Conservation (phyloP, 2,329 filamentous ascomycete species). For the Alternaria sp. region DNA sequence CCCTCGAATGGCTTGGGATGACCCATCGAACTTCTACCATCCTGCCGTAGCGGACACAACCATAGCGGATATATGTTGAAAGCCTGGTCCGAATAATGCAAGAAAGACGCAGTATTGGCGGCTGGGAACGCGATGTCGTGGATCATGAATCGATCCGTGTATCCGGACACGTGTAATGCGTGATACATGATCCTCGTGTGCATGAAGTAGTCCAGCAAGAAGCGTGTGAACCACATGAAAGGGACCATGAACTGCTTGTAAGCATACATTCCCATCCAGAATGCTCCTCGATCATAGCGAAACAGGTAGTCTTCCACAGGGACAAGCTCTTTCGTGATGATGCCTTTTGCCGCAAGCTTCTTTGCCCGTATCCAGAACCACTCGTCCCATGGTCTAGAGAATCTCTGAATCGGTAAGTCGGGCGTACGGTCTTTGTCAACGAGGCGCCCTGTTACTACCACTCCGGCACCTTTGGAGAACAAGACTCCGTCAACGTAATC, state of each 20-base stretch:
- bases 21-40: slow-evolving; percentile 39
- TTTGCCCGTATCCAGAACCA: slow-evolving; percentile 76
- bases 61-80: slow-evolving; percentile 63
- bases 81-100: slow-evolving; percentile 56
- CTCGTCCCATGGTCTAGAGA: slow-evolving; percentile 65
- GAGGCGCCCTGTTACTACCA: slow-evolving; percentile 67
- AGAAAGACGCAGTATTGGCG: slow-evolving; percentile 57
- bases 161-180: slow-evolving; percentile 64
- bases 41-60: slow-evolving; percentile 60
- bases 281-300: slow-evolving; percentile 67
- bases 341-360: slow-evolving; percentile 10
- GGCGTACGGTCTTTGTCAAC: slow-evolving; percentile 50
- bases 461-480: slow-evolving; percentile 60
- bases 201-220: slow-evolving; percentile 65
- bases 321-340: slow-evolving; percentile 47
- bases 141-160: slow-evolving; percentile 63
- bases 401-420: slow-evolving; percentile 45
- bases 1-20: slow-evolving; percentile 25
- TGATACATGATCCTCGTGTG: slow-evolving; percentile 69
- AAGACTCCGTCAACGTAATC: slow-evolving; percentile 75
- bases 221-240: slow-evolving; percentile 64
- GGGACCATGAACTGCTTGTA: slow-evolving; percentile 65
- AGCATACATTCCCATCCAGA: slow-evolving; percentile 67
- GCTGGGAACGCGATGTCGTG: slow-evolving; percentile 68
- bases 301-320: slow-evolving; percentile 64